phyloP scores from a whole-genome alignment of 371 early-diverging fungal species.

The Apophysomyces elegans region DNA sequence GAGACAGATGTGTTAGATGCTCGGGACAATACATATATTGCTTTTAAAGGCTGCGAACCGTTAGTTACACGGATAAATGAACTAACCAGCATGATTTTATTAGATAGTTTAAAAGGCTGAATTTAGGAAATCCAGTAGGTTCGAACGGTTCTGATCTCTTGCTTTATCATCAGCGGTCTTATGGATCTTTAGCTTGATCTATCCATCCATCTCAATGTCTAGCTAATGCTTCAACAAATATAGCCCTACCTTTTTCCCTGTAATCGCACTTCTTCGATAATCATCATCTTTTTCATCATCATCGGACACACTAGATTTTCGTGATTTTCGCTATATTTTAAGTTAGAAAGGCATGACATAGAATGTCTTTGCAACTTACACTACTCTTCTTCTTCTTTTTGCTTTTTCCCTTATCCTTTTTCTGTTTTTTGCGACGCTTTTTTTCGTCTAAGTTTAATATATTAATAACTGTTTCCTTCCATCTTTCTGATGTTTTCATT shows the following conservation, averaged over 20 bases:
- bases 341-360: not conserved
- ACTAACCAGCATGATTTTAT: too few species aligned
- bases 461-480: not conserved
- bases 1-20: too few species aligned
- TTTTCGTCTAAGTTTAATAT: constrained; percentile 5
- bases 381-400: constrained; percentile 18
- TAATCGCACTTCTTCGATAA: constrained; percentile 32
- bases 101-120: constrained; percentile 32
- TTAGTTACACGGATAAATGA: too few species aligned
- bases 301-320: not conserved
- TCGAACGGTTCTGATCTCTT: constrained; percentile 38
- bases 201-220: not conserved
- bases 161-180: constrained; percentile 36
- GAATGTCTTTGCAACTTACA: constrained; percentile 13
- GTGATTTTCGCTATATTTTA: not conserved
- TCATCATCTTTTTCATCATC: constrained; percentile 12
- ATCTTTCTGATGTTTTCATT: not conserved
- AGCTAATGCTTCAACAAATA: not conserved
- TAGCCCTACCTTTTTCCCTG: constrained; percentile 36
- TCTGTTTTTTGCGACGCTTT: constrained; percentile 19
- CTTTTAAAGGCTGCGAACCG: too few species aligned
- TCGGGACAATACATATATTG: too few species aligned
- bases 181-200: constrained; percentile 40
- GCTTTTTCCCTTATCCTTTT: constrained; percentile 17
- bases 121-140: constrained; percentile 35